These are phyloP conservation scores for Starmerella scarabaei DNA, from an alignment of 805 yeast genomes.

Conservation along the genomic window DNA sequence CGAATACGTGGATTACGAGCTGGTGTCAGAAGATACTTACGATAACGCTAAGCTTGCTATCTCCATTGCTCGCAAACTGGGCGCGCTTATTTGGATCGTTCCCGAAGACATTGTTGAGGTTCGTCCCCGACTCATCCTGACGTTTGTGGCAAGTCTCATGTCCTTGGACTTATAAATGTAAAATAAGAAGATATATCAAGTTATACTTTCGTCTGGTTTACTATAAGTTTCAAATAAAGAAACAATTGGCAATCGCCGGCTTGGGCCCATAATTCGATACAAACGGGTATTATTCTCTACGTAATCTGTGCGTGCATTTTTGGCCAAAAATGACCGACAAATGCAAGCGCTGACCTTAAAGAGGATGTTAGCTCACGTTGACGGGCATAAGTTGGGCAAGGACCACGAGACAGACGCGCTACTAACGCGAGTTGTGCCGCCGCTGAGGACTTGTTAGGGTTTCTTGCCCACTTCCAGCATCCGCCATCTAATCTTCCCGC, in stretches of 20 bases:
- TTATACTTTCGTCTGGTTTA: neutral
- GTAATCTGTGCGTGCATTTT: too few relatives aligned
- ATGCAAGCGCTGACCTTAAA: too few relatives aligned
- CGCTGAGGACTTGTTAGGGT: too few relatives aligned
- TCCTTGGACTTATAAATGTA: constrained; percentile 35
- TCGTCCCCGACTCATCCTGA: constrained; percentile 80
- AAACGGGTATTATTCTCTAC: too few relatives aligned
- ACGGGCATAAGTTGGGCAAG: too few relatives aligned
- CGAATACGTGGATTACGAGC: constrained; percentile 91
- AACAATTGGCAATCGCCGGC: neutral
- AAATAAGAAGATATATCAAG: neutral
- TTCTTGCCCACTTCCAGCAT: too few relatives aligned
- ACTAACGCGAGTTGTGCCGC: too few relatives aligned
- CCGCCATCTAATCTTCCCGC: too few relatives aligned
- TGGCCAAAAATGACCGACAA: too few relatives aligned
- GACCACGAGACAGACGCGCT: too few relatives aligned
- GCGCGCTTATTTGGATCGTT: constrained; percentile 97
- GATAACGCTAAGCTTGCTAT: constrained; percentile 95
- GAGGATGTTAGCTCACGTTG: too few relatives aligned
- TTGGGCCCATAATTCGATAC: too few relatives aligned
- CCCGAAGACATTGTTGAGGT: constrained; percentile 99
- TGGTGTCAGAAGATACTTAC: constrained; percentile 78
- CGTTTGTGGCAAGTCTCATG: constrained; percentile 95
- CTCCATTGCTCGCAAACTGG: constrained; percentile 94
- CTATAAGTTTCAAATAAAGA: neutral